A percentile compares a stretch with the other conserved stretches of the same genome.
Evolutionary conservation across 2,329 filamentous ascomycete species (phyloP).

Genomic region (Botrytis hyacinthi): DNA sequence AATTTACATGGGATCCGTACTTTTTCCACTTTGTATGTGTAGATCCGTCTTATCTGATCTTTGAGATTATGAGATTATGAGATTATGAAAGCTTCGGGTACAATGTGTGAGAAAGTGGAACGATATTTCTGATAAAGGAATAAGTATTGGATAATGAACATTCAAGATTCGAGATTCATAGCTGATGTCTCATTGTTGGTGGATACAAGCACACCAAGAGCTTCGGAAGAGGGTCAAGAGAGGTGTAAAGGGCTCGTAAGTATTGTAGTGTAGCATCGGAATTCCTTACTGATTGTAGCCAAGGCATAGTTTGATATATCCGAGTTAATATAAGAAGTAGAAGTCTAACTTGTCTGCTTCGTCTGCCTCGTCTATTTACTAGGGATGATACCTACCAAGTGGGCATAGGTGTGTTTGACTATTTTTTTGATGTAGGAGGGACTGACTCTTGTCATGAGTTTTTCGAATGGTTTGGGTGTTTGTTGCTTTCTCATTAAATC

Average conservation of each 20-base stretch:
- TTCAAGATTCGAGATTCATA: background rate
- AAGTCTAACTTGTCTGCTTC: background rate
- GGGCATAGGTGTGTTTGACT: too few species aligned
- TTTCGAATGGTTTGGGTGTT: too few species aligned
- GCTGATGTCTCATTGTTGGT: background rate
- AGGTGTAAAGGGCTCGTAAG: background rate
- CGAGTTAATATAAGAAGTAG: background rate
- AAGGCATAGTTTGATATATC: background rate
- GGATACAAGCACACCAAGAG: background rate
- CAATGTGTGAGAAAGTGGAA: background rate
- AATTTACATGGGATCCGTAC: background rate
- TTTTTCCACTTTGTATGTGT: background rate
- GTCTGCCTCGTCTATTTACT: too few species aligned
- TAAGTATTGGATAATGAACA: background rate
- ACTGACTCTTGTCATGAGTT: too few species aligned
- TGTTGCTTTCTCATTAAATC: too few species aligned
- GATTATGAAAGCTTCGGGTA: background rate
- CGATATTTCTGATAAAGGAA: background rate
- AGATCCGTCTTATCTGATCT: conserved; percentile 11
- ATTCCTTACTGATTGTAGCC: background rate
- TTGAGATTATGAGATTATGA: background rate
- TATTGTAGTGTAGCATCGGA: background rate
- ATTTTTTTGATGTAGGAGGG: too few species aligned
- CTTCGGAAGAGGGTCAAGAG: background rate
- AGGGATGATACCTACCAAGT: too few species aligned